Evolutionary conservation across 768 basidiomycete genomes (phyloP).

Genomic region (Macrolepiota albuminosa): DNA sequence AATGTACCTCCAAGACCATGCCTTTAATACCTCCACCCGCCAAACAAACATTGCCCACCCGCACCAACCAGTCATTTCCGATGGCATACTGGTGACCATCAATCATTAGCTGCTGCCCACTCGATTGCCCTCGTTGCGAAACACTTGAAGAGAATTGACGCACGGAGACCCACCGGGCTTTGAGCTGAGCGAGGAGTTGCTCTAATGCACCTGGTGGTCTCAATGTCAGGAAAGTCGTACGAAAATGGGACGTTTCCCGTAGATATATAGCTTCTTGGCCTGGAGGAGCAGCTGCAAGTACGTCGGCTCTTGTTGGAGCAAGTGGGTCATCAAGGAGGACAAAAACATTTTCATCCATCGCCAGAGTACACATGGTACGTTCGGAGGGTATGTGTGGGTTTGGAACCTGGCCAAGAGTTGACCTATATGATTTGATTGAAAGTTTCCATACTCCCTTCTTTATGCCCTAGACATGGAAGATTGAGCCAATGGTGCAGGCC

Average conservation of each 20-base stretch:
- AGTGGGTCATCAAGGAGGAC: slow-evolving; percentile 73
- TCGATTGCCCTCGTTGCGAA: slow-evolving; percentile 41
- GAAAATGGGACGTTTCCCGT: slow-evolving; percentile 59
- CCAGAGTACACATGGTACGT: slow-evolving; percentile 69
- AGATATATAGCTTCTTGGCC: slow-evolving; percentile 37
- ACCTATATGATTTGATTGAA: slow-evolving; percentile 69
- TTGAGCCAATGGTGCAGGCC: background rate
- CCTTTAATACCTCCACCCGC: slow-evolving; percentile 74
- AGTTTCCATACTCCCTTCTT: slow-evolving; percentile 64
- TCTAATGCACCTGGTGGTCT: slow-evolving; percentile 72
- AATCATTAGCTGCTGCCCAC: slow-evolving; percentile 61
- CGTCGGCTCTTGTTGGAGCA: slow-evolving; percentile 64
- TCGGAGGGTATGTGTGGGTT: slow-evolving; percentile 50
- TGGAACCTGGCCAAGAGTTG: slow-evolving; percentile 55
- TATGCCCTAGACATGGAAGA: slow-evolving; percentile 40
- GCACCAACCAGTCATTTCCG: slow-evolving; percentile 78
- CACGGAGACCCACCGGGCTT: slow-evolving; percentile 72
- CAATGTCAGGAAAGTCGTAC: slow-evolving; percentile 73
- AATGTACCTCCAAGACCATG: slow-evolving; percentile 74
- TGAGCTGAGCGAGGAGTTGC: slow-evolving; percentile 66
- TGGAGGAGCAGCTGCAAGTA: slow-evolving; percentile 40
- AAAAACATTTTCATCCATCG: slow-evolving; percentile 78
- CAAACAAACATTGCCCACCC: slow-evolving; percentile 72
- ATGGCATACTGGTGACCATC: slow-evolving; percentile 74
- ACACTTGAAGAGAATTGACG: slow-evolving; percentile 40